Evolutionary conservation across 495 filamentous ascomycete species (phyloP).

Genomic region (Tuber calosporum): DNA sequence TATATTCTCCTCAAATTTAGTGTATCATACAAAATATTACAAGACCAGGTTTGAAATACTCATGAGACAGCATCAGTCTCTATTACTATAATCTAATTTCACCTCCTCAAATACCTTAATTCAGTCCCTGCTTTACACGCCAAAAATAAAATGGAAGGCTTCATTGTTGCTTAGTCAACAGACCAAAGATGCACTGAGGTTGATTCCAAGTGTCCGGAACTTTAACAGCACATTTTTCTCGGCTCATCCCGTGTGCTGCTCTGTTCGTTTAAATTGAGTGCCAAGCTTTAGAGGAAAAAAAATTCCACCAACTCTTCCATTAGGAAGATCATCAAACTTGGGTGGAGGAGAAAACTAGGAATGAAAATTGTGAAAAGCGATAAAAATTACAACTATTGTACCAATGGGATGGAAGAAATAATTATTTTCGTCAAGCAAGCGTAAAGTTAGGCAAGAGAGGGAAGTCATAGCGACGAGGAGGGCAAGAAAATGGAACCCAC

Average conservation of each 20-base stretch:
- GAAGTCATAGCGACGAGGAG: slow-evolving; percentile 1
- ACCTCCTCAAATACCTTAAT: too few relatives aligned
- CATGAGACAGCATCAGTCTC: too few relatives aligned
- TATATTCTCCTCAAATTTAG: too few relatives aligned
- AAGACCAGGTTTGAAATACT: too few relatives aligned
- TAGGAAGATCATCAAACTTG: neutral
- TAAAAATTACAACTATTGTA: neutral
- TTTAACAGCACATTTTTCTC: neutral
- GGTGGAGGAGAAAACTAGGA: neutral
- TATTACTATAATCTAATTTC: too few relatives aligned
- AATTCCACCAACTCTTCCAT: neutral
- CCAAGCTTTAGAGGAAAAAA: neutral
- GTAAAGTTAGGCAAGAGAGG: neutral
- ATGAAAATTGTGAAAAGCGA: neutral
- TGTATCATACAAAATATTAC: too few relatives aligned
- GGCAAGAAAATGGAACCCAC: neutral
- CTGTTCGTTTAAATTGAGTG: neutral
- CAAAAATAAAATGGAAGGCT: too few relatives aligned
- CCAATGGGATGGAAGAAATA: neutral
- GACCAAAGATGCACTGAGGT: too few relatives aligned
- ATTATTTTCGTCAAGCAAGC: neutral
- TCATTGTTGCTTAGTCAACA: too few relatives aligned
- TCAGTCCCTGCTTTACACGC: too few relatives aligned
- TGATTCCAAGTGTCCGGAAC: too few relatives aligned
- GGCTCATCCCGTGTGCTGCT: neutral